phyloP scores from a whole-genome alignment of 2,329 filamentous ascomycete species.

The Penicillium sp. region DNA sequence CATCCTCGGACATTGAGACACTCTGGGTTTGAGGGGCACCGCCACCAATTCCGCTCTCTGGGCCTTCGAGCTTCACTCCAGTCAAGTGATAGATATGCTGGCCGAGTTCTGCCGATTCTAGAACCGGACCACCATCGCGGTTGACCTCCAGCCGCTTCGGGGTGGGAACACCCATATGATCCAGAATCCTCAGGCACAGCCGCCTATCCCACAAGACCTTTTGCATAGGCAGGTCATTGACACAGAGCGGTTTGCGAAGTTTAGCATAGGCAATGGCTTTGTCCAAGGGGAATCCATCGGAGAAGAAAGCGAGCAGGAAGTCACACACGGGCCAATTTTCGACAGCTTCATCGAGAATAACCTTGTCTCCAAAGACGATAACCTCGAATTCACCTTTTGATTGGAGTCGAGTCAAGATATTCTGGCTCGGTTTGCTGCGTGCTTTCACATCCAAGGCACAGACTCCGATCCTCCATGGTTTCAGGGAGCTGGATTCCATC shows the following conservation, averaged over 20 bases:
- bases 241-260: conserved; percentile 90
- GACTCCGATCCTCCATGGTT: conserved; percentile 74
- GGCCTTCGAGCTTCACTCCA: conserved; percentile 71
- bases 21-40: conserved; percentile 59
- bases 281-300: conserved; percentile 91
- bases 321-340: conserved; percentile 97
- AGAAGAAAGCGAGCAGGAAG: conserved; percentile 97
- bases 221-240: conserved; percentile 97
- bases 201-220: conserved; percentile 95
- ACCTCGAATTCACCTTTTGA: conserved; percentile 92
- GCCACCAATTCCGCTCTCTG: conserved; percentile 65
- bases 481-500: conserved; percentile 49
- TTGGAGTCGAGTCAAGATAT: conserved; percentile 90
- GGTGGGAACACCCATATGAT: conserved; percentile 85
- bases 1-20: conserved; percentile 85
- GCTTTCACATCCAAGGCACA: conserved; percentile 96
- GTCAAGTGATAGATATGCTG: conserved; percentile 78
- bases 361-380: conserved; percentile 97
- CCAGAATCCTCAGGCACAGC: conserved; percentile 81
- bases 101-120: conserved; percentile 76
- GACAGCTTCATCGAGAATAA: conserved; percentile 93
- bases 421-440: conserved; percentile 92
- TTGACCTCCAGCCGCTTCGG: conserved; percentile 87
- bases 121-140: conserved; percentile 80
- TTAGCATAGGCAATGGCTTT: conserved; percentile 96